These are phyloP conservation scores for Trypanosoma boissoni DNA, from an alignment of 208 protist species.

Conservation along the genomic window DNA sequence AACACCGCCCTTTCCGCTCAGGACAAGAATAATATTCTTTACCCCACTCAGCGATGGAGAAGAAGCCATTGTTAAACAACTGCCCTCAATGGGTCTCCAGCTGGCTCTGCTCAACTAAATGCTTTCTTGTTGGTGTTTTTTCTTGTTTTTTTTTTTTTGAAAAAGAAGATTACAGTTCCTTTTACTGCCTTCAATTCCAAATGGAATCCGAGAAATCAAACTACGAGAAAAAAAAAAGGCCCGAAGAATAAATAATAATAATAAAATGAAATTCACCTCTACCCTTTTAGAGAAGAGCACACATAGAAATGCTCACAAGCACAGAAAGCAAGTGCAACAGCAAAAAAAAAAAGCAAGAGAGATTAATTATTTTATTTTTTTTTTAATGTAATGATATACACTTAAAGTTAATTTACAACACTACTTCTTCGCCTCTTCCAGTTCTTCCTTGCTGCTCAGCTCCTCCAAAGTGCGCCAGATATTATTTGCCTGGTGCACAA, in stretches of 20 bases:
- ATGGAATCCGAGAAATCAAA: neutral
- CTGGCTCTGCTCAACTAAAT: too few relatives aligned
- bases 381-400: too few relatives aligned
- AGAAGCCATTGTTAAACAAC: slow-evolving; percentile 5
- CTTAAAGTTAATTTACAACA: too few relatives aligned
- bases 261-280: too few relatives aligned
- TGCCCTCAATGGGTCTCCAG: neutral
- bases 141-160: slow-evolving; percentile 8
- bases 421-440: neutral
- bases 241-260: too few relatives aligned
- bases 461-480: slow-evolving; percentile 56
- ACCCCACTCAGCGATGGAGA: slow-evolving; percentile 71
- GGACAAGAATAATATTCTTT: slow-evolving; percentile 97
- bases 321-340: too few relatives aligned
- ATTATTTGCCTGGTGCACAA: slow-evolving; percentile 47
- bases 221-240: neutral
- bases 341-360: too few relatives aligned
- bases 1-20: slow-evolving; percentile 99
- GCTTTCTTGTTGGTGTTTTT: neutral
- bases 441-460: slow-evolving; percentile 23
- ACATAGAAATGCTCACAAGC: too few relatives aligned
- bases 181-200: neutral
- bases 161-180: too few relatives aligned
- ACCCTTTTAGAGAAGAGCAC: too few relatives aligned
- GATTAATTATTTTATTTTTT: too few relatives aligned